Evolutionary conservation across 768 basidiomycete species (phyloP), one percentile per base, ranked within the genome.

Genomic region (Phylloporus sp.): DNA sequence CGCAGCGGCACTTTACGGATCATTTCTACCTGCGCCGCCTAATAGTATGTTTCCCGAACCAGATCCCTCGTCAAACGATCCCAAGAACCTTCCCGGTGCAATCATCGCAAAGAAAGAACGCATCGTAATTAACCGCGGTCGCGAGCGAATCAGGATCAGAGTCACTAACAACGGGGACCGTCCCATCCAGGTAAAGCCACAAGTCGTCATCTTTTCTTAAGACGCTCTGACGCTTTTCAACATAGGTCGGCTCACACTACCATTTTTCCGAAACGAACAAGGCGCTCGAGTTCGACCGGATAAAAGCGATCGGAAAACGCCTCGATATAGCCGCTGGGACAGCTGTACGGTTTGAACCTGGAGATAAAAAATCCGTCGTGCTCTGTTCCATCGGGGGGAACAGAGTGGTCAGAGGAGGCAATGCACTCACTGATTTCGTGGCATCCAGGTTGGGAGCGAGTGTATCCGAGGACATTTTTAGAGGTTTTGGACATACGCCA

Each of bases 341-440:
- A 0, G 95, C 97, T 6, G 90, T 97, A 6, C 84, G 97, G 28
- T 98, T 99, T 66, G 97, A 99, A 66, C 95, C 97, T 0, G 92
- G 94, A 2, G 92, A 95, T 59, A 65, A 70, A 34, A 94, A 92
- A 72, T 84, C 91, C 0, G 88, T 98, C 35, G 81, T 80, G 0
- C 80, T 98, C 7, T 88, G 90, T 53, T 68, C 80, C 20, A 88
- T 97, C 41, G 86, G 80, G 15, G 97, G 95, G 0, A 68, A 72
- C 1, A 78, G 80, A 59, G 67, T 80, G 31, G 81, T 94, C 36
- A 80, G 83, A 3, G 97, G 95, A 5, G 91, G 94, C 1, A 93
- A 94, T 61, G 67, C 72, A 1, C 71, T 95, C n/a, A 62, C 55
- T 5, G 47, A 42, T 13, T 24, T 53, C 27, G 15, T 62, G 12